Base-by-base conservation (phyloP, 148 eudicot species). In the Vaccinium macrocarpon region DNA sequence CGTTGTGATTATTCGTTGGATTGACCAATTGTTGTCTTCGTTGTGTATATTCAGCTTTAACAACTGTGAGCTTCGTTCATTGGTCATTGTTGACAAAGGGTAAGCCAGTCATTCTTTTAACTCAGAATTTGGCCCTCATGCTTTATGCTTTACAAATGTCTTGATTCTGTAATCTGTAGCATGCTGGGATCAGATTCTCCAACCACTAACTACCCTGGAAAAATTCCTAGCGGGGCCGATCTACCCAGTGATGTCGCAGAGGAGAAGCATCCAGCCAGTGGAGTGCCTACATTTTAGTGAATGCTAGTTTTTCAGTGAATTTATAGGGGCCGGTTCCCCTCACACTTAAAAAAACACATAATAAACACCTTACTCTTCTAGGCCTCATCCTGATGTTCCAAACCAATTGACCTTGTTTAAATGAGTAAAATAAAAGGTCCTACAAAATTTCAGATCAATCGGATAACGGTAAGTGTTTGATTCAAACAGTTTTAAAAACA, bases 1-100 rank as follows among this genome's bases (percentile, higher is more conserved):
- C 72, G 11, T 66, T 11, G 35, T 66, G 15, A 66, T 25, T 66
- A 62, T 62, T 8, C 3, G 27, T 21, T 66, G 0, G 13, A 27
- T 38, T 66, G 72, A 66, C 35, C 72, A 25, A 25, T 66, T 25
- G 72, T 25, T 35, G 21, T 56, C n/a, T 59, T 5, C 9, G 21
- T 49, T 29, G 1, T 59, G 3, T 79, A 49, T 66, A 48, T 85
- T 84, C 94, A 96, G 98, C 87, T 94, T 96, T 84, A 85, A 89
- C 51, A 96, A 96, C 56, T 96, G 99, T 79, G 99, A 94, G 89
- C 93, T 96, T 78, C 96, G 99, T 35, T 92, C 99, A 1, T 49
- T 94, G 89, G 90, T 92, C 64, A 82, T 92, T 79, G 99, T 93
- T 19, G 94, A 96, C 86, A 90, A 81, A 89, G 86, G 94, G 98